These are phyloP conservation scores for Plasmodium inui DNA, from an alignment of 169 alveolate species.

Conservation along the genomic window DNA sequence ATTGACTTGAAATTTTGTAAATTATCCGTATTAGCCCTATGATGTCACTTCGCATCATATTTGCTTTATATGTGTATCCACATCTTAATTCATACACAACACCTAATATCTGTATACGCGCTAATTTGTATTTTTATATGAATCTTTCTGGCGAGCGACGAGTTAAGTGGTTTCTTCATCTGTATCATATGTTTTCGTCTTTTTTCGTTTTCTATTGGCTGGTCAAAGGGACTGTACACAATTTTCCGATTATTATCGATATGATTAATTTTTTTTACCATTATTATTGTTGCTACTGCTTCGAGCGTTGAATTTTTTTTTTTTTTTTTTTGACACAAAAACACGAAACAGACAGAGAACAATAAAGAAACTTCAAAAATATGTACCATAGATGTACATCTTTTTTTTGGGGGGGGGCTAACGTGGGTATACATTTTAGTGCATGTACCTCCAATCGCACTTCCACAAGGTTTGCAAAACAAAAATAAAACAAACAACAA, in stretches of 20 bases:
- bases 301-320: not conserved
- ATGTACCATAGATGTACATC: not conserved
- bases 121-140: not conserved
- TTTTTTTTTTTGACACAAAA: slow-evolving; percentile 5
- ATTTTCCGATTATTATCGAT: not conserved
- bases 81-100: not conserved
- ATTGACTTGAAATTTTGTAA: not conserved
- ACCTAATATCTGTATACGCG: not conserved
- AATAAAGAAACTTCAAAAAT: slow-evolving; percentile 12
- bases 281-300: not conserved
- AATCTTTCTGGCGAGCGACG: not conserved
- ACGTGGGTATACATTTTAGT: not conserved
- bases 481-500: not conserved
- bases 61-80: not conserved
- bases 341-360: not conserved
- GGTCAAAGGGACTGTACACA: not conserved
- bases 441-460: not conserved
- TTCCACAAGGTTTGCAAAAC: not conserved
- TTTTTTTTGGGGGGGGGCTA: not conserved
- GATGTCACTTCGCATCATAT: not conserved
- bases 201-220: not conserved
- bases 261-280: not conserved
- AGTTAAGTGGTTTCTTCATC: not conserved
- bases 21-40: slow-evolving; percentile 3
- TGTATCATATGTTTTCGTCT: not conserved